These are phyloP conservation scores for Yamadazyma sp. DNA, from an alignment of 1,139 yeast species.

Conservation along the genomic window DNA sequence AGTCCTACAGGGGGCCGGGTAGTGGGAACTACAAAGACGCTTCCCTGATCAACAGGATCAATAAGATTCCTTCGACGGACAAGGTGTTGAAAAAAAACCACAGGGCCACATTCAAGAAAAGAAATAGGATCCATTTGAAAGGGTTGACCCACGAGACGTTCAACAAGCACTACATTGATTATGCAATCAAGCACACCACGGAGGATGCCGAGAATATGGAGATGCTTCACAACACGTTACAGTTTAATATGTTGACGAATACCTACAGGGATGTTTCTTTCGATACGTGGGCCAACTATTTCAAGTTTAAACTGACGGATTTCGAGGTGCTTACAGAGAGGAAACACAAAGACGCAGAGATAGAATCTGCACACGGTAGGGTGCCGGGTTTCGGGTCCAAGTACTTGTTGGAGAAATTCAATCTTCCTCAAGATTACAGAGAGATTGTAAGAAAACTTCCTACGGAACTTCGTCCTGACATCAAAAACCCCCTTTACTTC, in stretches of 20 bases:
- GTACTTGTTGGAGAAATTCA: slow-evolving; percentile 23
- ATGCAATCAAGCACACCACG: slow-evolving; percentile 29
- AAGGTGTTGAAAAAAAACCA: slow-evolving; percentile 15
- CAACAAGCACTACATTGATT: slow-evolving; percentile 32
- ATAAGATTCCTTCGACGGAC: slow-evolving; percentile 23
- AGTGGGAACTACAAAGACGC: slow-evolving; percentile 51
- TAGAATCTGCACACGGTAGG: neutral
- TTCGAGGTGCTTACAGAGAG: slow-evolving; percentile 33
- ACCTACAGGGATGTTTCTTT: slow-evolving; percentile 41
- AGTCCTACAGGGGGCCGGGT: slow-evolving; percentile 47
- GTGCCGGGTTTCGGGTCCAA: slow-evolving; percentile 5
- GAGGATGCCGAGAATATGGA: slow-evolving; percentile 42
- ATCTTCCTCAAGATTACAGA: slow-evolving; percentile 32
- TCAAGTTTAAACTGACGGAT: slow-evolving; percentile 38
- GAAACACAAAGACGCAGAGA: slow-evolving; percentile 7
- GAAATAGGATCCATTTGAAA: slow-evolving; percentile 31
- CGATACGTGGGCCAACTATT: slow-evolving; percentile 43
- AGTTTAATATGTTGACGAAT: slow-evolving; percentile 42
- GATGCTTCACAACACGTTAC: slow-evolving; percentile 45
- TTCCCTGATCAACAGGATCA: slow-evolving; percentile 41
- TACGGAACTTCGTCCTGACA: slow-evolving; percentile 30
- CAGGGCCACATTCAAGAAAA: slow-evolving; percentile 14
- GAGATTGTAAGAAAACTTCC: slow-evolving; percentile 39
- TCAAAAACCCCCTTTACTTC: slow-evolving; percentile 39
- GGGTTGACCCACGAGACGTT: slow-evolving; percentile 41